A percentile compares a stretch with the other conserved stretches of the same genome.
phyloP scores from a whole-genome alignment of 352 stramenopile species.

The Pythium volutum region DNA sequence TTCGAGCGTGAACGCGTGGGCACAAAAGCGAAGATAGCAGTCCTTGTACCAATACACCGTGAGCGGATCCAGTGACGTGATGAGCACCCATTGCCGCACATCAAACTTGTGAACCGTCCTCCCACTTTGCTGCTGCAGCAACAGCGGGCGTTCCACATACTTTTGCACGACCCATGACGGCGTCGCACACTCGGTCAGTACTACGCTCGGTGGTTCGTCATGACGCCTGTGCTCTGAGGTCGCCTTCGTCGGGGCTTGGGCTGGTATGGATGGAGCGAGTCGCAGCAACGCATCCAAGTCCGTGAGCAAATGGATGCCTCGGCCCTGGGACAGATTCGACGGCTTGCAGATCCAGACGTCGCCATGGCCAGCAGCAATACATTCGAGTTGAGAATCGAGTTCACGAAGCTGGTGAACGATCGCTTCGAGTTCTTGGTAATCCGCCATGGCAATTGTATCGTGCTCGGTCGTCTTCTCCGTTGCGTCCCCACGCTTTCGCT shows the following conservation, averaged over 20 bases:
- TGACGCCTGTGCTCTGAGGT: not conserved
- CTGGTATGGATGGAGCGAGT: not conserved
- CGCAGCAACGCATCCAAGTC: slow-evolving; percentile 32
- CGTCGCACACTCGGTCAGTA: not conserved
- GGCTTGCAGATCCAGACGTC: slow-evolving; percentile 84
- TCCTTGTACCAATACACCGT: slow-evolving; percentile 58
- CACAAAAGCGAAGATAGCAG: slow-evolving; percentile 81
- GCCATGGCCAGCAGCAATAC: slow-evolving; percentile 21
- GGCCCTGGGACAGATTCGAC: slow-evolving; percentile 67
- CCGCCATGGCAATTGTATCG: not conserved
- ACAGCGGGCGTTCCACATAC: slow-evolving; percentile 79
- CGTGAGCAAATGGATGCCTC: slow-evolving; percentile 56
- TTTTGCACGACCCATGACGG: slow-evolving; percentile 75
- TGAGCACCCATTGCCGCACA: slow-evolving; percentile 82
- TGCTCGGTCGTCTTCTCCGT: not conserved
- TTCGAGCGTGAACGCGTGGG: slow-evolving; percentile 43
- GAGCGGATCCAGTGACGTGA: slow-evolving; percentile 59
- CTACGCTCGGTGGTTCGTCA: not conserved
- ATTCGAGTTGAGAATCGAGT: slow-evolving; percentile 46
- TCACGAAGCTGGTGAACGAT: slow-evolving; percentile 28
- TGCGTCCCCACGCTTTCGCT: not conserved
- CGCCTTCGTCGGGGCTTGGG: not conserved
- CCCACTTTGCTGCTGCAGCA: slow-evolving; percentile 32
- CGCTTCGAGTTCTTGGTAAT: not conserved
- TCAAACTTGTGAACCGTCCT: slow-evolving; percentile 69